phyloP scores from a whole-genome alignment of 805 yeast genomes.

The Komagataella pastoris region DNA sequence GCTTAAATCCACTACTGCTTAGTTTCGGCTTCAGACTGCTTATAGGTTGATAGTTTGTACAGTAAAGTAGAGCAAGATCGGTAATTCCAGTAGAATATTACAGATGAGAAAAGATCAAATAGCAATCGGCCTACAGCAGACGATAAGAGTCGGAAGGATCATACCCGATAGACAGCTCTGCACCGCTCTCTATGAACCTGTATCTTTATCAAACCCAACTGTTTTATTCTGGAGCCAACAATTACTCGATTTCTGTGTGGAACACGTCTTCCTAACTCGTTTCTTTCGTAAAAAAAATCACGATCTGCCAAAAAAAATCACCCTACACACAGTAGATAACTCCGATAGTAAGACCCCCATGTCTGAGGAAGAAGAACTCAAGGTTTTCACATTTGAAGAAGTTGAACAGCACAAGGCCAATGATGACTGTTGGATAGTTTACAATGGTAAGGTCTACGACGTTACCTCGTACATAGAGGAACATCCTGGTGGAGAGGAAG shows the following conservation, averaged over 20 bases:
- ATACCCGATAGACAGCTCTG: neutral
- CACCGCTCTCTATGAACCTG: neutral
- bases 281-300: neutral
- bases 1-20: neutral
- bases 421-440: conserved; percentile 74
- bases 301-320: neutral
- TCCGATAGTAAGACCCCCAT: neutral
- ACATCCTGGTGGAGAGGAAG: conserved; percentile 71
- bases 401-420: conserved; percentile 61
- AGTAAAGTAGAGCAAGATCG: neutral
- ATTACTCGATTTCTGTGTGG: neutral
- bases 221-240: neutral
- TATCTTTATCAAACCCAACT: neutral
- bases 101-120: neutral
- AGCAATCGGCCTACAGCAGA: neutral
- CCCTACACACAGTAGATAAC: neutral
- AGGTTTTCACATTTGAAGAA: conserved; percentile 49
- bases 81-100: neutral
- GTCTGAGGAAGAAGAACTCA: conserved; percentile 22
- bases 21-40: neutral
- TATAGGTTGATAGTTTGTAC: neutral
- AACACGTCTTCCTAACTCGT: neutral
- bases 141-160: neutral
- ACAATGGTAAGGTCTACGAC: conserved; percentile 72
- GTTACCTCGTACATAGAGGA: conserved; percentile 54